Conservation (phyloP, 2,329 filamentous ascomycete species). For the Talaromyces sp. region DNA sequence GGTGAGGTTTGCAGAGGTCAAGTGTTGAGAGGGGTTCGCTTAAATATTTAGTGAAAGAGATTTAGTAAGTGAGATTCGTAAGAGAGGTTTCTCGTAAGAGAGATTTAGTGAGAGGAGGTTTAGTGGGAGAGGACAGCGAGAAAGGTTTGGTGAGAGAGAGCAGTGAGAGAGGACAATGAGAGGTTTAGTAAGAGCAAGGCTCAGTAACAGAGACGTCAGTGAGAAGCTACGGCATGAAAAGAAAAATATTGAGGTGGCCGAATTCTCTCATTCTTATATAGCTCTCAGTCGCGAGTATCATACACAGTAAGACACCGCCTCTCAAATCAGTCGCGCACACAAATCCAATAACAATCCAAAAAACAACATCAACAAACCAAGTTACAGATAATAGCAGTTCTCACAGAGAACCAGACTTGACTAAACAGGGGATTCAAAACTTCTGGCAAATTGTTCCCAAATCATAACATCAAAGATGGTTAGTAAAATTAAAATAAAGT, state of each 20-base stretch:
- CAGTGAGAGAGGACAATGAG: too few species aligned
- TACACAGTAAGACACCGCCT: background rate
- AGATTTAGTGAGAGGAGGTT: too few species aligned
- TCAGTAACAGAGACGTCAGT: too few species aligned
- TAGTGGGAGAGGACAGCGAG: too few species aligned
- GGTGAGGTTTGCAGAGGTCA: background rate
- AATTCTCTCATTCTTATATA: conserved; percentile 1
- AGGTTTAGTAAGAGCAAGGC: too few species aligned
- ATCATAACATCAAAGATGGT: background rate
- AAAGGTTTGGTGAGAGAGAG: too few species aligned
- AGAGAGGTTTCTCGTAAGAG: too few species aligned
- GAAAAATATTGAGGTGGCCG: conserved; percentile 3
- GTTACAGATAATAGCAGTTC: background rate
- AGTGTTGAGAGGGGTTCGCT: too few species aligned
- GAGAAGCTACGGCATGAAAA: background rate
- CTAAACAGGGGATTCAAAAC: background rate
- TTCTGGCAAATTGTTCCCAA: conserved; percentile 1
- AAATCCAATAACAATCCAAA: background rate
- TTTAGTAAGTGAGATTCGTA: too few species aligned
- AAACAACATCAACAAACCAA: background rate
- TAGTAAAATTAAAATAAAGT: conserved; percentile 21
- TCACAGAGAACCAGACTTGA: background rate
- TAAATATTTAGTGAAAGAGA: too few species aligned
- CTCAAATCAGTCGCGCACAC: background rate
- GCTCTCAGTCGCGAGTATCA: conserved; percentile 28